Conservation (phyloP, 352 stramenopile genomes). For the Pythium dissotocum region DNA sequence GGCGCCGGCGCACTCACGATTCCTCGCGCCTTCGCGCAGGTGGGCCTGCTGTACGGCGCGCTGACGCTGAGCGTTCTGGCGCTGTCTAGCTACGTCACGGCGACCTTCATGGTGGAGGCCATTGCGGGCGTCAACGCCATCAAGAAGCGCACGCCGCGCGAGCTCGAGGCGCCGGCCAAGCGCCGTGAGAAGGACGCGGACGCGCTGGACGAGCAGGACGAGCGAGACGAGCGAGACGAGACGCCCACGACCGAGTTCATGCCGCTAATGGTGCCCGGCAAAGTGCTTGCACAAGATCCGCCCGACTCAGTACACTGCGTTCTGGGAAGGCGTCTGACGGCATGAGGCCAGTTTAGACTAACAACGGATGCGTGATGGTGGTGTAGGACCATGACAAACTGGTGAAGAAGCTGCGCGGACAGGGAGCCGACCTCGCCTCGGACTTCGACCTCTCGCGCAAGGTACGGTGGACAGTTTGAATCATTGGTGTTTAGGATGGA, state of each 20-base stretch:
- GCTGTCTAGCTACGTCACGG: constrained; percentile 76
- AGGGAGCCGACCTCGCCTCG: constrained; percentile 34
- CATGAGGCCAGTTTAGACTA: not conserved
- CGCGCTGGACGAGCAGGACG: constrained; percentile 31
- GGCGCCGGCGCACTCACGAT: constrained; percentile 86
- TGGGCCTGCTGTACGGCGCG: constrained; percentile 76
- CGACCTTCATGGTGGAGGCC: constrained; percentile 85
- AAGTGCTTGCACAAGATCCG: constrained; percentile 45
- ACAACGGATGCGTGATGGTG: not conserved
- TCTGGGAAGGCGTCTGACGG: not conserved
- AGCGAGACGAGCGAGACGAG: constrained; percentile 40
- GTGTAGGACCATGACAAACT: constrained; percentile 55
- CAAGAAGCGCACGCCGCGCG: constrained; percentile 43
- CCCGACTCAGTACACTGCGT: not conserved
- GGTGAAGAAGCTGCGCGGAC: constrained; percentile 46
- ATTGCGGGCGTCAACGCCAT: constrained; percentile 84
- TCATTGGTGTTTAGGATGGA: not conserved
- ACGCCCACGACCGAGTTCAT: constrained; percentile 61
- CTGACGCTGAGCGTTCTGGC: constrained; percentile 58
- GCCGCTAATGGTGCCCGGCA: constrained; percentile 70
- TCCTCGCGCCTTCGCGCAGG: constrained; percentile 82
- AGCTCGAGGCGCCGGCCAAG: constrained; percentile 37
- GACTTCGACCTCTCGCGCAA: constrained; percentile 82
- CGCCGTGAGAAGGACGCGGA: constrained; percentile 23
- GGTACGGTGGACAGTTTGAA: constrained; percentile 23